These are phyloP conservation scores for Telfairia occidentalis DNA, from an alignment of 331 rosid genomes.

Conservation along the genomic window DNA sequence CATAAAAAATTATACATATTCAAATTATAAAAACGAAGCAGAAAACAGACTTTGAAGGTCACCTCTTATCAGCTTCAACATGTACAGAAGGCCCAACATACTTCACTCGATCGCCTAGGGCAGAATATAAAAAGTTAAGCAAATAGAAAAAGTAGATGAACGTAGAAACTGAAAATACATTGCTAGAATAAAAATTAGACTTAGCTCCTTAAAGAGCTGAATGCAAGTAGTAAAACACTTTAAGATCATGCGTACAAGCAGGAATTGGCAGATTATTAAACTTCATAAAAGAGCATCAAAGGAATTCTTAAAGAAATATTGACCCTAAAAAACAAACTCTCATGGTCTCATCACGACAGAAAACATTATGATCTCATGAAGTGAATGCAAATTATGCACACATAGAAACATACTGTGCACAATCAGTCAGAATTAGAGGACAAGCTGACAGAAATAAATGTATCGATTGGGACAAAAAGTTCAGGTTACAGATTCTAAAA, in stretches of 20 bases:
- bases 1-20: too few relatives aligned
- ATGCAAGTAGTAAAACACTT: background rate
- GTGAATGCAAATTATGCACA: background rate
- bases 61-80: constrained; percentile 64
- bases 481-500: background rate
- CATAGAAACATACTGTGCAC: background rate
- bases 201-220: background rate
- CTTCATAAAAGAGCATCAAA: background rate
- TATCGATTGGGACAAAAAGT: background rate
- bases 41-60: constrained; percentile 10
- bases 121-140: constrained; percentile 11
- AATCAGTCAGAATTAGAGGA: background rate
- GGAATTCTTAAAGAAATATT: background rate
- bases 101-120: constrained; percentile 84
- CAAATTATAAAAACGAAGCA: constrained; percentile 6
- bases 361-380: background rate
- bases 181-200: background rate
- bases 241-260: background rate
- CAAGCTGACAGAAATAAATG: background rate
- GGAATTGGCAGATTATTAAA: background rate
- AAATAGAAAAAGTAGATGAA: background rate
- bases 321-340: background rate
- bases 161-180: background rate
- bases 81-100: constrained; percentile 56
- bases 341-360: background rate